Evolutionary conservation across 805 yeast species (phyloP).

Genomic region (Lachancea nothofagi): DNA sequence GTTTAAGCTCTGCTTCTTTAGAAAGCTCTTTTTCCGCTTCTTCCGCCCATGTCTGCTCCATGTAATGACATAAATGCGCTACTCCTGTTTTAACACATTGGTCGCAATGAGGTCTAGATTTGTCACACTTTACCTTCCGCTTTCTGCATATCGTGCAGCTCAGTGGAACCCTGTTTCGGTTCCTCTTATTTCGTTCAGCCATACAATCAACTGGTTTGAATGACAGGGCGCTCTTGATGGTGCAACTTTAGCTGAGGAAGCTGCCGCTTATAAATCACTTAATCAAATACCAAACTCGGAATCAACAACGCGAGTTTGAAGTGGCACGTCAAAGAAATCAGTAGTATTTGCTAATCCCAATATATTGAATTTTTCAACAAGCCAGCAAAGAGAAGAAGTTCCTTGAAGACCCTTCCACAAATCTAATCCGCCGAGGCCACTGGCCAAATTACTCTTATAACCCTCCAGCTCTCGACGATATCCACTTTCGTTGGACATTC

Average conservation of each 20-base stretch:
- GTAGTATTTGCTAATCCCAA: no score
- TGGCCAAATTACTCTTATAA: slow-evolving; percentile 2
- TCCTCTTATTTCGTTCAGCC: slow-evolving; percentile 28
- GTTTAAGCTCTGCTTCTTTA: slow-evolving; percentile 42
- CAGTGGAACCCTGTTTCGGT: slow-evolving; percentile 44
- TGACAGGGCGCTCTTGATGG: no score
- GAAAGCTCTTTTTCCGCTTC: slow-evolving; percentile 43
- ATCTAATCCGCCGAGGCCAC: not conserved
- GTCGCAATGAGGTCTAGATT: slow-evolving; percentile 50
- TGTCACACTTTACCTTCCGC: slow-evolving; percentile 47
- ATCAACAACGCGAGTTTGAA: no score
- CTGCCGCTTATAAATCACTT: no score
- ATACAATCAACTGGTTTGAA: no score
- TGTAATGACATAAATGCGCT: slow-evolving; percentile 50
- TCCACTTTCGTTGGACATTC: not conserved
- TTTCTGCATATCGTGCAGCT: slow-evolving; percentile 45
- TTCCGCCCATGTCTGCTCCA: slow-evolving; percentile 57
- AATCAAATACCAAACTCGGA: no score
- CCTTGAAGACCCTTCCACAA: not conserved
- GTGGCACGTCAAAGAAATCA: not conserved
- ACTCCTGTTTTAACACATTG: slow-evolving; percentile 55
- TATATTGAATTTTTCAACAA: no score
- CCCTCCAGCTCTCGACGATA: not conserved
- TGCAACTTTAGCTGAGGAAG: no score
- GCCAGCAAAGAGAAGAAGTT: no score